Conservation (phyloP, 352 stramenopile genomes). For the Halophytophthora polymorphica region DNA sequence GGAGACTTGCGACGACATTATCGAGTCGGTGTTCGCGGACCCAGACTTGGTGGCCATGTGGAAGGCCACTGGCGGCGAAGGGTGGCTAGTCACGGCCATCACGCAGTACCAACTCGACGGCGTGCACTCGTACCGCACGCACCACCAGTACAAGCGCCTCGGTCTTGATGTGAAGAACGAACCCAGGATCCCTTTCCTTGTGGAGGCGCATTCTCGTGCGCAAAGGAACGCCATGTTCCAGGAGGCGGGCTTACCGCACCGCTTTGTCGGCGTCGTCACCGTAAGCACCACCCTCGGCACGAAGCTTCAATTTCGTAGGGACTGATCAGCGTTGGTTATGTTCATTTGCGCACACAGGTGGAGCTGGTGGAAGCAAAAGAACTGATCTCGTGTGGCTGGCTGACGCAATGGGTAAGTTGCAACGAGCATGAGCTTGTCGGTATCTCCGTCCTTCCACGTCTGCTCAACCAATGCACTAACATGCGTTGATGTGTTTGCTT, state of each 20-base stretch:
- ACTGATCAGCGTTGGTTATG: slow-evolving; percentile 2
- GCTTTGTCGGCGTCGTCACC: slow-evolving; percentile 66
- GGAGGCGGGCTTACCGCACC: slow-evolving; percentile 69
- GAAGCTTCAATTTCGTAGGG: neutral
- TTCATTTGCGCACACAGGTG: slow-evolving; percentile 25
- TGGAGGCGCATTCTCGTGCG: slow-evolving; percentile 65
- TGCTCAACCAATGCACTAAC: slow-evolving; percentile 1
- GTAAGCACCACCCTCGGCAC: slow-evolving; percentile 13
- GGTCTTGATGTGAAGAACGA: slow-evolving; percentile 43
- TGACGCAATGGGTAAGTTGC: slow-evolving; percentile 46
- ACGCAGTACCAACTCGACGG: slow-evolving; percentile 76
- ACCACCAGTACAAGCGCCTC: slow-evolving; percentile 28
- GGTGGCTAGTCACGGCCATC: slow-evolving; percentile 81
- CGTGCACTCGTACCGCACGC: slow-evolving; percentile 49
- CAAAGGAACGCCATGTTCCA: slow-evolving; percentile 81
- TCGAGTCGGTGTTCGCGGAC: slow-evolving; percentile 57
- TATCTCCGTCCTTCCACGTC: neutral
- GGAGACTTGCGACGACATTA: slow-evolving; percentile 63
- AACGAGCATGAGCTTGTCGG: neutral
- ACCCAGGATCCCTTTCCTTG: slow-evolving; percentile 45
- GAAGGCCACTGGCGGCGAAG: slow-evolving; percentile 63
- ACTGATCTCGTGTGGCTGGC: slow-evolving; percentile 66
- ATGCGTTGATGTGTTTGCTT: neutral
- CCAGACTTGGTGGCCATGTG: slow-evolving; percentile 67
- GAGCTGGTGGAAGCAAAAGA: slow-evolving; percentile 67